phyloP scores from a whole-genome alignment of 2,329 filamentous ascomycete genomes.

The Incumbomyces lentus region DNA sequence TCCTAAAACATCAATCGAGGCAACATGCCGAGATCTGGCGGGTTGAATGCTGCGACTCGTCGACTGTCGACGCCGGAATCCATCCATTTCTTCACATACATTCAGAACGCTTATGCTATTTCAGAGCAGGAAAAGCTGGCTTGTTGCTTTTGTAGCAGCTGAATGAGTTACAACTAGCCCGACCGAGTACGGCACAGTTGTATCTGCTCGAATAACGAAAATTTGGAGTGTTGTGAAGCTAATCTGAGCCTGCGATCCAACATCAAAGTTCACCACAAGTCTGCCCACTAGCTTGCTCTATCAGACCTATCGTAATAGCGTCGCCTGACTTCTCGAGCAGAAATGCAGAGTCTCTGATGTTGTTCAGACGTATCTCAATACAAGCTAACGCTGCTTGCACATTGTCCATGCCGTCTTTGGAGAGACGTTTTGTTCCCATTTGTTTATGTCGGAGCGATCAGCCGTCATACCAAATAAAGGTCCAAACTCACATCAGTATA shows the following conservation, averaged over 20 bases:
- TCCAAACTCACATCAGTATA: conserved; percentile 22
- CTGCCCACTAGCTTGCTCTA: conserved; percentile 35
- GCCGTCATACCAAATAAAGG: background rate
- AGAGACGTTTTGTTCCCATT: conserved; percentile 32
- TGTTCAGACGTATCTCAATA: conserved; percentile 21
- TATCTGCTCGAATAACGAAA: too few relatives aligned
- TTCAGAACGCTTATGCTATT: too few relatives aligned
- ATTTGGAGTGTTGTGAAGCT: too few relatives aligned
- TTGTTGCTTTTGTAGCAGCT: too few relatives aligned
- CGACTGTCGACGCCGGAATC: conserved; percentile 57
- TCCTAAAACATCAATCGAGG: conserved; percentile 2
- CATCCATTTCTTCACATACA: too few relatives aligned
- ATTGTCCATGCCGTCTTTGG: conserved; percentile 34
- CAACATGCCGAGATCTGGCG: conserved; percentile 52
- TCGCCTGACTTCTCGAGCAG: conserved; percentile 32
- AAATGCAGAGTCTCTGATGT: conserved; percentile 30
- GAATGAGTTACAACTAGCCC: too few relatives aligned
- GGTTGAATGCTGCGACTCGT: conserved; percentile 50
- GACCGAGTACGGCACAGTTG: too few relatives aligned
- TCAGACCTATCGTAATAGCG: conserved; percentile 33
- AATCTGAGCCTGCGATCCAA: background rate
- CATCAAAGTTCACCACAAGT: conserved; percentile 22
- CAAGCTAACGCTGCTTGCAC: conserved; percentile 28
- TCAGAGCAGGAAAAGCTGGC: too few relatives aligned
- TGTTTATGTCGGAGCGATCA: background rate